Evolutionary conservation across 2,329 filamentous ascomycete species (phyloP).

Genomic region (Sporothrix brasiliensis): DNA sequence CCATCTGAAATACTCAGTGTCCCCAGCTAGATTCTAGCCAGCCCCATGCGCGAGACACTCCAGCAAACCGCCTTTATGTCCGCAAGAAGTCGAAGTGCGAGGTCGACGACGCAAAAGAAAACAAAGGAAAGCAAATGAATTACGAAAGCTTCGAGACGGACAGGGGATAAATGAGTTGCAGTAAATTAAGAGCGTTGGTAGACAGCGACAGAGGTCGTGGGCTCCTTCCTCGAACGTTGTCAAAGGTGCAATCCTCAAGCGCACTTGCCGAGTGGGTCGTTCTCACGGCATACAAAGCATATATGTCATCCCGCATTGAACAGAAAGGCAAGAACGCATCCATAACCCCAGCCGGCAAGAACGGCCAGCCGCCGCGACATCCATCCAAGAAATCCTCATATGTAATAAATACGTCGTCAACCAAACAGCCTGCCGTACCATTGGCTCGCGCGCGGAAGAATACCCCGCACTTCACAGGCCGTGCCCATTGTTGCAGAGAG

Average conservation of each 20-base stretch:
- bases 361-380: neutral
- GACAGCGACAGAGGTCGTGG: neutral
- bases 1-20: neutral
- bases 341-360: neutral
- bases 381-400: too few species aligned
- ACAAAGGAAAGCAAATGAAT: neutral
- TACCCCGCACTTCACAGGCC: conserved; percentile 31
- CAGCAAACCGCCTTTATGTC: conserved; percentile 8
- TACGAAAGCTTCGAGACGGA: neutral
- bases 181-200: neutral
- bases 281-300: neutral
- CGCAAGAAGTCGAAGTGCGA: neutral
- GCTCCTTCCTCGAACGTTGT: neutral
- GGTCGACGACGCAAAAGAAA: neutral
- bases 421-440: conserved; percentile 1
- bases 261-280: conserved; percentile 18
- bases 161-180: neutral
- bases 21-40: neutral
- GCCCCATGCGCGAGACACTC: too few species aligned
- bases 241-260: neutral
- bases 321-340: conserved; percentile 6
- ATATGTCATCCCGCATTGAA: too few species aligned
- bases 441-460: conserved; percentile 24
- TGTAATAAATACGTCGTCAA: neutral
- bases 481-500: neutral